Evolutionary conservation across 352 stramenopile species (phyloP), one percentile per base, ranked within the genome.

Genomic region (Globisporangium barbulae): DNA sequence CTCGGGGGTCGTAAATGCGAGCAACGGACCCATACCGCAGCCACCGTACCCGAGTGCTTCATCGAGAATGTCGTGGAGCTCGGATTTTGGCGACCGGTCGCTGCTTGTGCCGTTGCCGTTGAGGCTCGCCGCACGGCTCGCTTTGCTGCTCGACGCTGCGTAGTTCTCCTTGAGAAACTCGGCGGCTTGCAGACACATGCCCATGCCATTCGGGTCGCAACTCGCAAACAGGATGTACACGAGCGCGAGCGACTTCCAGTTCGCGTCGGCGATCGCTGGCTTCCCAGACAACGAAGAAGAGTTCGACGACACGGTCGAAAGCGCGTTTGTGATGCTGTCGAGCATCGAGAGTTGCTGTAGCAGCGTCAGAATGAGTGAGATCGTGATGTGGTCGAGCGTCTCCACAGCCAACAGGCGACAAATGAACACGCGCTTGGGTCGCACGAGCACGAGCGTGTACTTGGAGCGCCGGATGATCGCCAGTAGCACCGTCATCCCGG

Each of bases 151-250:
- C 42, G 31, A 15, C 15, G 67, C 53, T 4, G 47, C 63, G 57
- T 76, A 85, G 45, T 83, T 79, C 44, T 90, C 81, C 31, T 87
- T 84, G 5, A 95, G 68, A 65, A 95, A 95, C 60, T 89, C 79
- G 37, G 86, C 83, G 10, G 79, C 75, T 33, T 79, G 75, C 17
- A 82, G 58, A 41, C 79, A 89, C 83, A 95, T 93, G 1, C 86
- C 83, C 69, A 78, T 83, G 2, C 85, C 84, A 48, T 88, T 90
- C 19, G 84, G 83, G 64, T 95, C 83, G 67, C 82, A 93, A 22
- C 79, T 90, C 25, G 86, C 83, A 22, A 91, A 69, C 2, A 93
- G 59, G 33, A 90, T 66, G 62, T 89, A 89, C 8, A 92, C 83
- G 6, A 92, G 56, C 37, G 84, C 81, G 0, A 90, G 65, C 1